Evolutionary conservation across 768 basidiomycete species (phyloP), one percentile per base, ranked within the genome.

Genomic region (Clavulina sp.): DNA sequence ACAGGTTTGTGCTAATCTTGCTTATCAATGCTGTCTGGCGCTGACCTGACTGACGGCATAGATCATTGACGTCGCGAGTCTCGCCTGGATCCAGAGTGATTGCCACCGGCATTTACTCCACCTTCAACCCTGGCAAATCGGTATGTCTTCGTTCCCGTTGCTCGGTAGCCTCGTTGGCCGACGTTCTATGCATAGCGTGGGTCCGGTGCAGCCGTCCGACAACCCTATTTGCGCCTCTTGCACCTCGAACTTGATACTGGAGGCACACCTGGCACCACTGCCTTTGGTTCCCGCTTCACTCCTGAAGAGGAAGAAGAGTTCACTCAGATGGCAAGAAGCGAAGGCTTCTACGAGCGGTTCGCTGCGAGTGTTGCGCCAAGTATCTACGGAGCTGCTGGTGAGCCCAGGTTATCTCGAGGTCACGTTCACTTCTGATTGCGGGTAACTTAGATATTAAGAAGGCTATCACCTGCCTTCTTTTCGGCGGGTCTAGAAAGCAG

Each of bases 231-330:
- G 24, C 84, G 95, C 3, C 74, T 97, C 9, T 73, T 93, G 24
- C 92, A 97, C 53, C 73, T 99, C 7, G 95, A 97, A 58, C 65
- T 91, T 51, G 87, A 91, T 36, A 82, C 83, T 0, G 80, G 84
- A 21, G 73, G 81, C 5, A 70, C 79, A 0, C 78, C 80, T 16
- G 75, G 77, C 5, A 74, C 81, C 3, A 89, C 87, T 62, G 86
- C 86, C 0, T 88, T 88, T 60, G 87, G 89, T 23, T 71, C 78
- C 13, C 82, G 82, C 57, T 99, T 96, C 62, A 78, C 85, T 0
- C 84, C 93, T 0, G 86, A 96, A 60, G 95, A 97, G 63, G 95
- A 97, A 62, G 95, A 97, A 60, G 92, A 96, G 59, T 97, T 96
- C 57, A 78, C 77, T 26, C 79, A 85, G 63, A 83, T 97, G 77